Percentiles rank a stretch among this genome's conserved stretches.
These are phyloP conservation scores for Elsinoe batatas DNA, from an alignment of 2,329 filamentous ascomycete genomes.

Conservation along the genomic window DNA sequence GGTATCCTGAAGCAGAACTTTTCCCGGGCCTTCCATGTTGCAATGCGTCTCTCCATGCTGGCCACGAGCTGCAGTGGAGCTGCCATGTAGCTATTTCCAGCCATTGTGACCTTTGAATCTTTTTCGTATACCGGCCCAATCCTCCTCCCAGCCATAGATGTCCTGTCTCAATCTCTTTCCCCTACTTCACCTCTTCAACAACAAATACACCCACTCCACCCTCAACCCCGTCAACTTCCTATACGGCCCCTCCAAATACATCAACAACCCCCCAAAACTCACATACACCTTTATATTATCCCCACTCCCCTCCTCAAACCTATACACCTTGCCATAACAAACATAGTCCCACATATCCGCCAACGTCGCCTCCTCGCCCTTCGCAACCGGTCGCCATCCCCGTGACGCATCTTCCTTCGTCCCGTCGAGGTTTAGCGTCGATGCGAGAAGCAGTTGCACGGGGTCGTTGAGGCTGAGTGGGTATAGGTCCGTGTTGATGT, in stretches of 20 bases:
- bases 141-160: not conserved
- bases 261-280: constrained; percentile 68
- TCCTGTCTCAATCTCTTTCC: no score
- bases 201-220: constrained; percentile 87
- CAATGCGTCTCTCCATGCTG: no score
- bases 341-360: constrained; percentile 83
- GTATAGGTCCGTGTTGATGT: constrained; percentile 91
- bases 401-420: constrained; percentile 42
- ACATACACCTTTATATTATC: constrained; percentile 60
- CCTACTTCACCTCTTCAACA: constrained; percentile 68
- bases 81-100: not conserved
- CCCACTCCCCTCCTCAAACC: constrained; percentile 73
- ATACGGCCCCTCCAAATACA: constrained; percentile 86
- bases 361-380: constrained; percentile 42
- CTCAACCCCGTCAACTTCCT: constrained; percentile 87
- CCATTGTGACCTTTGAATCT: not conserved
- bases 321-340: constrained; percentile 79
- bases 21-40: not conserved
- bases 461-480: constrained; percentile 64
- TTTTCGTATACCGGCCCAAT: not conserved
- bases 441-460: constrained; percentile 72
- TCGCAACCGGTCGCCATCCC: constrained; percentile 61
- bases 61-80: not conserved
- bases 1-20: not conserved
- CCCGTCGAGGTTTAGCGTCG: constrained; percentile 78